Percentiles rank a stretch among this genome's conserved stretches.
Evolutionary conservation across 176 grass and related monocot species (phyloP).

Genomic region (Triticum monococcum): DNA sequence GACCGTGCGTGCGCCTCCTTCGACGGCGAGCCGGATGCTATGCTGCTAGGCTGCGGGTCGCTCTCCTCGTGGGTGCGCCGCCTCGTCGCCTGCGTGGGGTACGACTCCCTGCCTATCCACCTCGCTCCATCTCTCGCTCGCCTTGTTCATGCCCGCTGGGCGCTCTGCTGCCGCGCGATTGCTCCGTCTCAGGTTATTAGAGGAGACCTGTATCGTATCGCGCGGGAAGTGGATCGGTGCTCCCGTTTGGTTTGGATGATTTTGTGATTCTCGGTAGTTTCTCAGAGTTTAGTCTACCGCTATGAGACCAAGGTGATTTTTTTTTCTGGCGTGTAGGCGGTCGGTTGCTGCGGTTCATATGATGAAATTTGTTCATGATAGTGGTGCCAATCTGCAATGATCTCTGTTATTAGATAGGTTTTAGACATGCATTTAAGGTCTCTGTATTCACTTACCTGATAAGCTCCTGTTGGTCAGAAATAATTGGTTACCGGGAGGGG

Average conservation of each 20-base stretch:
- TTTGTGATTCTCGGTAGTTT: background rate
- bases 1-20: background rate
- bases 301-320: background rate
- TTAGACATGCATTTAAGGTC: background rate
- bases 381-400: background rate
- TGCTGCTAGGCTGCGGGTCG: slow-evolving; percentile 66
- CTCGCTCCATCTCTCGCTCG: background rate
- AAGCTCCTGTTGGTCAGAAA: background rate
- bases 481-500: background rate
- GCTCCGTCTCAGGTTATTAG: background rate
- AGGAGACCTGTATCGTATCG: background rate
- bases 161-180: background rate
- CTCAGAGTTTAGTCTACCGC: background rate
- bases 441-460: background rate
- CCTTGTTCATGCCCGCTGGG: background rate
- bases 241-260: background rate
- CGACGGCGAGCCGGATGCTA: slow-evolving; percentile 42
- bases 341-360: background rate
- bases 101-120: background rate
- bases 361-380: background rate
- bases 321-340: background rate
- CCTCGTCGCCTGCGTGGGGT: slow-evolving; percentile 86
- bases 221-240: background rate
- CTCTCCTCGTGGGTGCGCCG: slow-evolving; percentile 69
- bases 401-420: background rate